Evolutionary conservation across 176 grass and related monocot genomes (phyloP), one percentile per base, ranked within the genome.

Genomic region (Triticum timopheevii): DNA sequence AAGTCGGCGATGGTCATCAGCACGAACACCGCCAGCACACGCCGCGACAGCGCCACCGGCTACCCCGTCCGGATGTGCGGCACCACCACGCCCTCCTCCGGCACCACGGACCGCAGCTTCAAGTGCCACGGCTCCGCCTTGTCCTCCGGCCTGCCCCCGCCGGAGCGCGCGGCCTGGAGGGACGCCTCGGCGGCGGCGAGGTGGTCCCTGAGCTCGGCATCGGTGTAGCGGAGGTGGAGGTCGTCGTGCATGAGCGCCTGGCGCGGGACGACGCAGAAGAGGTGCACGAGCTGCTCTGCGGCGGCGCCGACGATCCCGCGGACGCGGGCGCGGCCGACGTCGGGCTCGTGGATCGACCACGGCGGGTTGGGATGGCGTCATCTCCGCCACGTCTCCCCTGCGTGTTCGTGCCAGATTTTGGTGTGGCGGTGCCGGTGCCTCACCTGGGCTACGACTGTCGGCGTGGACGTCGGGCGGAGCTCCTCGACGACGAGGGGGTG

Each of bases 261-360:
- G 0, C 88, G 84, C 30, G 95, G 90, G 25, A 94, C 95, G 68
- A 97, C n/a, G 85, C 92, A 97, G 84, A 97, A 97, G 81, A 94
- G 92, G 79, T 97, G 90, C 72, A 97, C 76, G 40, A 97, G 92
- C 13, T 92, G 78, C 85, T 97, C 95, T 3, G 95, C 88, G 0
- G 7, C 6, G 4, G 1, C 72, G 2, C 92, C 95, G 62, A 97
- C 61, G 73, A 94, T 27, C 73, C 3, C 44, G 24, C 50, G 42
- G n/a, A 92, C 88, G 76, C 77, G 70, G 19, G 36, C 87, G 34
- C 92, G 80, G 22, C 65, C 36, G 19, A 86, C 90, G 73, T 77
- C 86, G 13, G 90, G 90, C 39, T 97, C 54, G 84, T n/a, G n/a
- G n/a, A n/a, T n/a, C n/a, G n/a, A n/a, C n/a, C n/a, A n/a, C n/a